A percentile compares a stretch with the other conserved stretches of the same genome.
phyloP scores from a whole-genome alignment of 768 basidiomycete genomes.

The Pleurotus ostreatus region DNA sequence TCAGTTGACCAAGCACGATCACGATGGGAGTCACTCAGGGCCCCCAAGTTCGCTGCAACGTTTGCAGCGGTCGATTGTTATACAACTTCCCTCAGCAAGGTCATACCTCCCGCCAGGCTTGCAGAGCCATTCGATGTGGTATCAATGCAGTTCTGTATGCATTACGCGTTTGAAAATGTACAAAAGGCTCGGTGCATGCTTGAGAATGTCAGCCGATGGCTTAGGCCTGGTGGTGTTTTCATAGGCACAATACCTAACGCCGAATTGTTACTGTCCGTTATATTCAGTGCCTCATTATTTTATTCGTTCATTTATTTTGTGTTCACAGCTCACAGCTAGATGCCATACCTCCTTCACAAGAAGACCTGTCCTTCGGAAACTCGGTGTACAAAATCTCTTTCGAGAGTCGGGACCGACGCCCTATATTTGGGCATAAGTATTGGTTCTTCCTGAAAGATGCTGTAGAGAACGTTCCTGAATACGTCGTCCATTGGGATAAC shows the following conservation, averaged over 20 bases:
- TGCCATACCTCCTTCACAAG: slow-evolving; percentile 56
- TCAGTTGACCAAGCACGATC: slow-evolving; percentile 86
- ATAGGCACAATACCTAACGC: slow-evolving; percentile 97
- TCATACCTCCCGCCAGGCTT: slow-evolving; percentile 59
- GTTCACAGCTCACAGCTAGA: slow-evolving; percentile 63
- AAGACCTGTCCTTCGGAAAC: slow-evolving; percentile 85
- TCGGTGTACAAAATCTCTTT: slow-evolving; percentile 87
- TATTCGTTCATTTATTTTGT: not conserved
- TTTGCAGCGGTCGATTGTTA: slow-evolving; percentile 93
- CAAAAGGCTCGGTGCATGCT: slow-evolving; percentile 90
- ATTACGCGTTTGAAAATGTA: slow-evolving; percentile 95
- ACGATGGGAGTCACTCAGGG: slow-evolving; percentile 55
- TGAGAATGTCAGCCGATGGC: slow-evolving; percentile 76
- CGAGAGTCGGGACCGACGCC: slow-evolving; percentile 57
- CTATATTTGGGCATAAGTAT: slow-evolving; percentile 87
- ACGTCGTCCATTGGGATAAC: slow-evolving; percentile 92
- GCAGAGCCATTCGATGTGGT: slow-evolving; percentile 85
- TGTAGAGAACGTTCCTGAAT: slow-evolving; percentile 96
- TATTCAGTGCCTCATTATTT: slow-evolving; percentile 6
- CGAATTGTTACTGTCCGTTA: slow-evolving; percentile 64
- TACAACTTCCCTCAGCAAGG: slow-evolving; percentile 61
- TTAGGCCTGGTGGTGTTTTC: slow-evolving; percentile 85
- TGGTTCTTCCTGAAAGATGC: slow-evolving; percentile 93
- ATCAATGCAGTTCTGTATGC: slow-evolving; percentile 99
- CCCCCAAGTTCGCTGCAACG: slow-evolving; percentile 64